Evolutionary conservation across 139 green algal species (phyloP).

Genomic region (Picochlorum sp.): DNA sequence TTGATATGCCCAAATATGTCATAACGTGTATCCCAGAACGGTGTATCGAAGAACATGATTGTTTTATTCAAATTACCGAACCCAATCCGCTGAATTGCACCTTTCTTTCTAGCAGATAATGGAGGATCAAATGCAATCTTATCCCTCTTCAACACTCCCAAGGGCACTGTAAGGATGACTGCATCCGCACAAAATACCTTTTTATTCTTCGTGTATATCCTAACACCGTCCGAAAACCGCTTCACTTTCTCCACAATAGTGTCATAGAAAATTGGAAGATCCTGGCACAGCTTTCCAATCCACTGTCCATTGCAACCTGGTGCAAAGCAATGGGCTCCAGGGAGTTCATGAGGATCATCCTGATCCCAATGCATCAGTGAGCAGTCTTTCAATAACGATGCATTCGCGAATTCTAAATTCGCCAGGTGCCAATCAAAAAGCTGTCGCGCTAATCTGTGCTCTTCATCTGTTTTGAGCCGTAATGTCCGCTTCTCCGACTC

Average conservation of each 20-base stretch:
- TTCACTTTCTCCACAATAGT: constrained; percentile 37
- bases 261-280: constrained; percentile 75
- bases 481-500: neutral
- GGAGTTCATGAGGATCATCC: constrained; percentile 79
- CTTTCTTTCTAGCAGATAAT: constrained; percentile 68
- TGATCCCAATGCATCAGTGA: constrained; percentile 84
- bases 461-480: neutral
- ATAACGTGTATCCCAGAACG: constrained; percentile 73
- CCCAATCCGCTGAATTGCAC: constrained; percentile 76
- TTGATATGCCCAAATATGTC: constrained; percentile 85
- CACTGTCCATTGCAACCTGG: constrained; percentile 79
- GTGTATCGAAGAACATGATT: constrained; percentile 80
- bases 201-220: constrained; percentile 39
- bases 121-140: constrained; percentile 66
- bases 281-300: constrained; percentile 59
- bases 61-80: constrained; percentile 84
- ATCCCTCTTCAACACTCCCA: constrained; percentile 80
- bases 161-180: constrained; percentile 74
- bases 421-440: constrained; percentile 91
- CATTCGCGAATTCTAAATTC: constrained; percentile 97
- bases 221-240: constrained; percentile 46
- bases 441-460: constrained; percentile 17
- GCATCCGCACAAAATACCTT: constrained; percentile 48
- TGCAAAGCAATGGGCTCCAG: constrained; percentile 45
- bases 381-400: constrained; percentile 38